Evolutionary conservation across 768 basidiomycete genomes (phyloP).

Genomic region (Psilocybe azurescens): DNA sequence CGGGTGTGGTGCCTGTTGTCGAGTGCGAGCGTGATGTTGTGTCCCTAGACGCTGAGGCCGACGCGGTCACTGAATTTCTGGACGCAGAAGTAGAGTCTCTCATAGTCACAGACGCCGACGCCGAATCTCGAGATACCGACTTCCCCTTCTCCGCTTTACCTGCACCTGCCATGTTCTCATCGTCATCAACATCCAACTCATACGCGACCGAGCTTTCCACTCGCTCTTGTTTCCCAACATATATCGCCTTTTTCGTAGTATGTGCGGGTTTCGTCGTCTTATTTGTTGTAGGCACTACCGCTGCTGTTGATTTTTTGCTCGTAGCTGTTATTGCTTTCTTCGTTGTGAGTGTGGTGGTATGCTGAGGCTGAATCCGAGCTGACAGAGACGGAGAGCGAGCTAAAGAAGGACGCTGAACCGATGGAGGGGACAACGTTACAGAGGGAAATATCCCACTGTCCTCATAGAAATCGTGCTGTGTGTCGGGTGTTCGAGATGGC

Average conservation of each 20-base stretch:
- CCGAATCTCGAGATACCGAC: neutral
- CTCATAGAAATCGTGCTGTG: neutral
- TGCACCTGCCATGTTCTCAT: too few species aligned
- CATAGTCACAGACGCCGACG: neutral
- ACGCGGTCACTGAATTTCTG: neutral
- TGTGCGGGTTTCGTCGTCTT: neutral
- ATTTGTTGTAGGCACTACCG: neutral
- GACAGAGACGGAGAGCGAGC: neutral
- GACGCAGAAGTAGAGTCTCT: neutral
- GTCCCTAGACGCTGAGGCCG: neutral
- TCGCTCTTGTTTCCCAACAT: neutral
- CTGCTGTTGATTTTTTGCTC: neutral
- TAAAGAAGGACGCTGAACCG: neutral
- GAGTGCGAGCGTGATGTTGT: neutral
- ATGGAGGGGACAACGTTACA: constrained; percentile 19
- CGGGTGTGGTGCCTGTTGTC: neutral
- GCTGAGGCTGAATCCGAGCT: neutral
- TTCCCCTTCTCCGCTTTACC: too few species aligned
- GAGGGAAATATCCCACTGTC: constrained; percentile 18
- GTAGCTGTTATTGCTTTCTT: neutral
- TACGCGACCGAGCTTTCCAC: neutral
- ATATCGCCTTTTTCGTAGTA: neutral
- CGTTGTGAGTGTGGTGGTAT: neutral
- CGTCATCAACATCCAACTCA: neutral
- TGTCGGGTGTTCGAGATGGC: neutral